Base-by-base conservation (phyloP, 129 eudicot genomes). In the Ambrosia artemisiifolia region DNA sequence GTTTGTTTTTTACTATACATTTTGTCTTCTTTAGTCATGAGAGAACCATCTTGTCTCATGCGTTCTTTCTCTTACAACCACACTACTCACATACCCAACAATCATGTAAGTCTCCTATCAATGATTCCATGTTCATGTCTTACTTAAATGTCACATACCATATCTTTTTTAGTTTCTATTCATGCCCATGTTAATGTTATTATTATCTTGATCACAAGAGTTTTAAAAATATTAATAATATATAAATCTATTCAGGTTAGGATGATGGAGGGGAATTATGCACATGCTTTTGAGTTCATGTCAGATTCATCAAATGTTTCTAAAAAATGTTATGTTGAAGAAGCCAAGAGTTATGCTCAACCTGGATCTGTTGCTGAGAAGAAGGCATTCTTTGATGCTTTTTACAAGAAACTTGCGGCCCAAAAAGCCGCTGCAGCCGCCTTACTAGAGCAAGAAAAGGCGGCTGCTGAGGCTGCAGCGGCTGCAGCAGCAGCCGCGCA, bases 361-460 rank as follows among this genome's bases (percentile, higher is more conserved):
- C 94, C 91, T 1, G 95, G 94, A 1, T 90, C 94, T 2, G 93
- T 87, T 8, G 91, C 93, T 3, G 82, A 85, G 81, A 90, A 87
- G 81, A 90, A 90, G 32, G 96, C 94, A 50, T 90, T 82, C 77
- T 90, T 90, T 73, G 94, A 90, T 71, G 94, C 96, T 73, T 88
- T 85, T 84, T 90, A 84, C 84, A 87, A 90, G 83, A 84, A 74
- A 69, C 80, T 89, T 72, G 96, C 92, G 3, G 96, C 96, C 36
- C 72, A 75, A 53, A 89, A 82, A 44, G 92, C 85, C 0, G 91
- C 88, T 3, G 73, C 73, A 1, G 73, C 61, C 7, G 95, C 95
- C 44, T 71, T 83, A 70, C 85, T 85, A 32, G 88, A 85, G 75
- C 85, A 88, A 77, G 82, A 47, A 71, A 88, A 83, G 75, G 77